phyloP scores from a whole-genome alignment of 148 eudicot genomes.

The Rhododendron henanense region DNA sequence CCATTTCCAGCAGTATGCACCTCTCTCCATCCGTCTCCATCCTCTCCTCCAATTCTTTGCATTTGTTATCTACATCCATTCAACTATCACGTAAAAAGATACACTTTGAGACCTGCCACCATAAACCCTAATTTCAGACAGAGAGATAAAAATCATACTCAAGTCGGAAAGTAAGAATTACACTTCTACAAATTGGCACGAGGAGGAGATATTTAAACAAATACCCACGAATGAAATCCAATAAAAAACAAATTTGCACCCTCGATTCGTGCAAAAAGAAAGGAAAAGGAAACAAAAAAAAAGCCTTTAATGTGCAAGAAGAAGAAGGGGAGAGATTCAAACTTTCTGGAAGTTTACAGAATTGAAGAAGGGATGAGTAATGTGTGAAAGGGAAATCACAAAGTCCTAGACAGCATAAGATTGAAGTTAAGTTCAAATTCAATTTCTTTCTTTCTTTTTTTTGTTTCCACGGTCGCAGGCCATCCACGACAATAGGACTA shows the following conservation, averaged over 20 bases:
- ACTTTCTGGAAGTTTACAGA: no score
- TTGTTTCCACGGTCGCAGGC: no score
- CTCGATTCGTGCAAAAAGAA: background rate
- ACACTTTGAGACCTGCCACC: background rate
- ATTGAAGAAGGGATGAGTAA: no score
- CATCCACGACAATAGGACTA: no score
- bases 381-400: no score
- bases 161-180: background rate
- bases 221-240: background rate
- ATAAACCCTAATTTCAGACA: constrained; percentile 4
- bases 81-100: background rate
- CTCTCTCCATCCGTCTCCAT: constrained; percentile 15
- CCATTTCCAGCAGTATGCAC: constrained; percentile 7
- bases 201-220: background rate
- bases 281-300: background rate
- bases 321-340: no score
- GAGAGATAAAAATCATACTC: background rate
- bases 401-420: no score
- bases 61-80: constrained; percentile 4
- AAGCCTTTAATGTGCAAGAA: no score
- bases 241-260: background rate
- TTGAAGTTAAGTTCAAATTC: background rate
- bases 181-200: background rate
- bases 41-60: constrained; percentile 22
- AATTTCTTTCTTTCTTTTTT: no score